These are phyloP conservation scores for Apocynum venetum DNA, from an alignment of 257 asterid species.

Conservation along the genomic window DNA sequence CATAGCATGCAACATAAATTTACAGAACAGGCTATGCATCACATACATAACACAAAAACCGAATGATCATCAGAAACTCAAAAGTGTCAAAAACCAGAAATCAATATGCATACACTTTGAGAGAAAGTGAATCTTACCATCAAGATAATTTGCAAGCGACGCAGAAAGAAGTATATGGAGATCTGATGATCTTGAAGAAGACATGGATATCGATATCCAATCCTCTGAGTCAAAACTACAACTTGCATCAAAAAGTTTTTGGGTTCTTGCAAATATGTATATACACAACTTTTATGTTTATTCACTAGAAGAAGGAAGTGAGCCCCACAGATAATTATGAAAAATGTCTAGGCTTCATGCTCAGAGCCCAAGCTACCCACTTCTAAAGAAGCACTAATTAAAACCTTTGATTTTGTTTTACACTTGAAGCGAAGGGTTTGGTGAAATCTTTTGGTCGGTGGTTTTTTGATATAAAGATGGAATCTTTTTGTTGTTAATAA, in stretches of 20 bases:
- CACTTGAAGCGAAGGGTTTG: constrained; percentile 16
- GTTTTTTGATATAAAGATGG: constrained; percentile 15
- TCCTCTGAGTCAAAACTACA: background rate
- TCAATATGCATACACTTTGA: background rate
- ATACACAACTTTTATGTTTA: too few species aligned
- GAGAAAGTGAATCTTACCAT: constrained; percentile 18
- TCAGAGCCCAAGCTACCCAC: background rate
- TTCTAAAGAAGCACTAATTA: background rate
- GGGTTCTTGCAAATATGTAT: background rate
- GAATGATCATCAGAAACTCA: background rate
- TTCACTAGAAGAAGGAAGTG: too few species aligned
- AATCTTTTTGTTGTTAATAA: constrained; percentile 17
- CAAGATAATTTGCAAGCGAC: constrained; percentile 35
- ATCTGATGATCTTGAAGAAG: constrained; percentile 5
- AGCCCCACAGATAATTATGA: too few species aligned
- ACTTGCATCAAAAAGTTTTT: background rate
- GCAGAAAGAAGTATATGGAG: constrained; percentile 19
- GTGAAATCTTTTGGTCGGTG: constrained; percentile 27
- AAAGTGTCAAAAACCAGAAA: background rate
- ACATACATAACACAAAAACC: background rate
- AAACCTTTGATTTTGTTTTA: background rate
- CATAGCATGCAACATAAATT: background rate
- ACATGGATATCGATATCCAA: constrained; percentile 4
- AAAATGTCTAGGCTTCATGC: background rate
- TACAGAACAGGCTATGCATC: background rate